Base-by-base conservation (phyloP, 495 filamentous ascomycete species). In the Penicillium riverlandense region DNA sequence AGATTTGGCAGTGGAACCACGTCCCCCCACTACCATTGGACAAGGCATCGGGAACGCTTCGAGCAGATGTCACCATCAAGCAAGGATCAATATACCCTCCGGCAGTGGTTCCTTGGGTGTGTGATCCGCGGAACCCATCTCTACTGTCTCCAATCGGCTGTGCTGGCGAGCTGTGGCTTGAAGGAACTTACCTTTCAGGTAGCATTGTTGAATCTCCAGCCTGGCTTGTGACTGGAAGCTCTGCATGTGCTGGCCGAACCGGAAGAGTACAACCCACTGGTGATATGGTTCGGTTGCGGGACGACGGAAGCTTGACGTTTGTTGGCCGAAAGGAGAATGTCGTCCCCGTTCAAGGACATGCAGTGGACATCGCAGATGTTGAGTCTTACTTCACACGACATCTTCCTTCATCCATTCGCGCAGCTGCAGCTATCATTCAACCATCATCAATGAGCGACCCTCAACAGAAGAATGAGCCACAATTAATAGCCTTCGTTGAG, bases 1-100 rank as follows among this genome's bases (percentile, higher is more conserved):
- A 61, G 14, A 71, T 74, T 11, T 69, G 63, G 63, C 14, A 57
- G 29, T 69, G 62, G 58, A 74, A 74, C 37, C 35, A 55, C 16
- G 51, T 35, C 11, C 44, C 61, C 13, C 67, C 65, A 7, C 43
- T 61, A 16, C 48, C 54, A 1, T 39, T 62, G 2, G 54, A 67
- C 40, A 15, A 48, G 27, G 35, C 46, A 10, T 58, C 58, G 0
- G 48, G 50, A 7, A 58, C 38, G 11, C 53, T 66, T 15, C 59
- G 58, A 29, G 62, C 60, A 10, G 42, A 55, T 43, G 32, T 47
- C 10, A 55, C 15, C 35, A 50, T 53, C 10, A 63, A 58, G 35
- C 54, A 51, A 7, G 65, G 58, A 13, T 52, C 52, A 8, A 22
- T 15, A 0, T 70, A 70, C 38, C 65, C 67, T 29, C 53, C 33